These are phyloP conservation scores for Ustilago loliicola DNA, from an alignment of 1,284 basidiomycete species.

Conservation along the genomic window DNA sequence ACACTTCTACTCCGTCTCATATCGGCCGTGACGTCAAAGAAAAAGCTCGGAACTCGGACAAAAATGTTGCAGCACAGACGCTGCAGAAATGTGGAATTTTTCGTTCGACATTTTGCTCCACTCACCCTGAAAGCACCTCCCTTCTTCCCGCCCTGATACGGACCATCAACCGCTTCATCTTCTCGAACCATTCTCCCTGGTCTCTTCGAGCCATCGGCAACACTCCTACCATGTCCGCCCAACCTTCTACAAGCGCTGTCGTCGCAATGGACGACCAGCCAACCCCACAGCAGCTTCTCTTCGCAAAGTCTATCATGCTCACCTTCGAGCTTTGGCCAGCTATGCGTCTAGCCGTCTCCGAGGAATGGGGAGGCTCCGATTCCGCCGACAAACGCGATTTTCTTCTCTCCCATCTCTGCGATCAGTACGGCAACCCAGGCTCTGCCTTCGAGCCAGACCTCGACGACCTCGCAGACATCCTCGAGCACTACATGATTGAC, in stretches of 20 bases:
- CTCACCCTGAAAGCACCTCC: background rate
- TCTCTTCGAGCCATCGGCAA: background rate
- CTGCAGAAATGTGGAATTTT: slow-evolving; percentile 17
- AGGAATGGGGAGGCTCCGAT: slow-evolving; percentile 67
- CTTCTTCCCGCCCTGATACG: background rate
- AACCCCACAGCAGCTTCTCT: slow-evolving; percentile 61
- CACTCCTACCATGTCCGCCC: slow-evolving; percentile 26
- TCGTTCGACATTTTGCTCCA: slow-evolving; percentile 1
- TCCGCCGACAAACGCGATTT: slow-evolving; percentile 64
- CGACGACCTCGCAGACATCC: slow-evolving; percentile 64
- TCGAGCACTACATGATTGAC: slow-evolving; percentile 64
- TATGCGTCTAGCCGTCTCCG: slow-evolving; percentile 64
- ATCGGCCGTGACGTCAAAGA: slow-evolving; percentile 20
- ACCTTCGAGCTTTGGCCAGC: slow-evolving; percentile 67
- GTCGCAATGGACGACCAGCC: slow-evolving; percentile 37
- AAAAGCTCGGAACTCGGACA: slow-evolving; percentile 20
- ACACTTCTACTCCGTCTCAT: slow-evolving; percentile 7
- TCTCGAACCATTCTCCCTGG: background rate
- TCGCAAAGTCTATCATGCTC: slow-evolving; percentile 63
- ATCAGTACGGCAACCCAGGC: slow-evolving; percentile 57
- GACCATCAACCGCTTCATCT: background rate
- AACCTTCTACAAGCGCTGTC: slow-evolving; percentile 22
- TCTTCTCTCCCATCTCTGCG: slow-evolving; percentile 64
- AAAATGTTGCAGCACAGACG: slow-evolving; percentile 17
- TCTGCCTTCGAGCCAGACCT: slow-evolving; percentile 55